Evolutionary conservation across 2,329 filamentous ascomycete genomes (phyloP).

Genomic region (Xylaria arbuscula): DNA sequence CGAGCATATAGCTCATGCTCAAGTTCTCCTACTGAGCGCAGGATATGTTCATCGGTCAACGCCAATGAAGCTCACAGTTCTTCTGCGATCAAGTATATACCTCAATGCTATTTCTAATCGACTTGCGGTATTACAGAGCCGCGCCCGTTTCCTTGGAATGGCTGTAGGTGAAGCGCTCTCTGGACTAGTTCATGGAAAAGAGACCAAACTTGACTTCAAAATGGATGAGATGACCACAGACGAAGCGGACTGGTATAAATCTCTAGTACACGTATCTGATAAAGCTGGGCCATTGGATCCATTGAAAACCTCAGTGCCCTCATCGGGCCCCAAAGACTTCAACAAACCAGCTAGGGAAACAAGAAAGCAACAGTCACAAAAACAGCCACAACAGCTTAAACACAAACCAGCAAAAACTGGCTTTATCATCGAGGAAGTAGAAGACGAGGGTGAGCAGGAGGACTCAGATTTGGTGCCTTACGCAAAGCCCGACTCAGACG

Average conservation of each 20-base stretch:
- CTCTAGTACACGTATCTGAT: constrained; percentile 72
- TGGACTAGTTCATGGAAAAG: constrained; percentile 71
- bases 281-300: constrained; percentile 66
- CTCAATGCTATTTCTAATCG: constrained; percentile 86
- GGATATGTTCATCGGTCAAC: constrained; percentile 78
- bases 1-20: constrained; percentile 72
- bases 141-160: constrained; percentile 88
- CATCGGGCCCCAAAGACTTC: constrained; percentile 40
- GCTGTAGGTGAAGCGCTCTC: constrained; percentile 80
- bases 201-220: constrained; percentile 83
- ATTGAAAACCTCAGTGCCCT: constrained; percentile 52
- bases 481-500: constrained; percentile 86
- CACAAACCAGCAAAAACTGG: constrained; percentile 51
- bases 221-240: constrained; percentile 79
- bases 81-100: constrained; percentile 78
- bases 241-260: constrained; percentile 81
- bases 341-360: constrained; percentile 44
- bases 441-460: constrained; percentile 65
- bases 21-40: constrained; percentile 80
- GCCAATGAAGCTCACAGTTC: constrained; percentile 72
- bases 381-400: constrained; percentile 39
- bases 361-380: constrained; percentile 39
- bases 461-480: constrained; percentile 80
- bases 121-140: constrained; percentile 78
- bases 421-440: constrained; percentile 74